These are phyloP conservation scores for Mycogone perniciosa DNA, from an alignment of 2,329 filamentous ascomycete genomes.

Conservation along the genomic window DNA sequence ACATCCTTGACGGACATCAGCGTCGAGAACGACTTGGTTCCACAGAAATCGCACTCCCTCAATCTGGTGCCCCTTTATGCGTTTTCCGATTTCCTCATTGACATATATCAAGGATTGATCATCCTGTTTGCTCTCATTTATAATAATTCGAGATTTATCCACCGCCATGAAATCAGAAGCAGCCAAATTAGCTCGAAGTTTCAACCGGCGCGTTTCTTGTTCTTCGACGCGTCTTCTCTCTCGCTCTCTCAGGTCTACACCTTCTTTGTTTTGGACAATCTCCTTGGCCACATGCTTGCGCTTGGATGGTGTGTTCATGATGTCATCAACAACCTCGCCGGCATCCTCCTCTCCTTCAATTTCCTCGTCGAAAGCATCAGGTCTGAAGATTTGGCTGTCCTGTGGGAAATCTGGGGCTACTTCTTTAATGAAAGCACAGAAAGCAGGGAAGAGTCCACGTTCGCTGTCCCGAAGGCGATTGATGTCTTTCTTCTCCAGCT, in stretches of 20 bases:
- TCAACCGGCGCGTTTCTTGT: conserved; percentile 46
- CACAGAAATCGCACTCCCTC: conserved; percentile 82
- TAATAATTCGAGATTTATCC: conserved; percentile 48
- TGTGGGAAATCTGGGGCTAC: conserved; percentile 25
- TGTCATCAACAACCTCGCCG: conserved; percentile 6
- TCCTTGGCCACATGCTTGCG: conserved; percentile 23
- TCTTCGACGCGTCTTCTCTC: conserved; percentile 48
- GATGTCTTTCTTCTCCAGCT: conserved; percentile 16
- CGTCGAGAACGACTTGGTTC: conserved; percentile 66
- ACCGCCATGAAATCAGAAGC: conserved; percentile 35
- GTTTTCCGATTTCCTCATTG: conserved; percentile 53
- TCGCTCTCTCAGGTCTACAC: conserved; percentile 47
- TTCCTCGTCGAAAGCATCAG: conserved; percentile 19
- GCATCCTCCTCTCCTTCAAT: conserved; percentile 14
- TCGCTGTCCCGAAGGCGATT: conserved; percentile 13
- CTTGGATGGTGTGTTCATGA: conserved; percentile 9
- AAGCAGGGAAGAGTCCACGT: conserved; percentile 15
- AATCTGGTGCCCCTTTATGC: conserved; percentile 75
- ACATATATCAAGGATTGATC: conserved; percentile 58
- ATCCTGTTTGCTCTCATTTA: conserved; percentile 61
- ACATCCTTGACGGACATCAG: conserved; percentile 60
- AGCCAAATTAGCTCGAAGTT: conserved; percentile 41
- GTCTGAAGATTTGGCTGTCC: conserved; percentile 27
- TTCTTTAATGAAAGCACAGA: conserved; percentile 23
- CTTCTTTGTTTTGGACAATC: conserved; percentile 30